These are phyloP conservation scores for Fraxinus baroniana DNA, from an alignment of 305 asterid genomes.

Conservation along the genomic window DNA sequence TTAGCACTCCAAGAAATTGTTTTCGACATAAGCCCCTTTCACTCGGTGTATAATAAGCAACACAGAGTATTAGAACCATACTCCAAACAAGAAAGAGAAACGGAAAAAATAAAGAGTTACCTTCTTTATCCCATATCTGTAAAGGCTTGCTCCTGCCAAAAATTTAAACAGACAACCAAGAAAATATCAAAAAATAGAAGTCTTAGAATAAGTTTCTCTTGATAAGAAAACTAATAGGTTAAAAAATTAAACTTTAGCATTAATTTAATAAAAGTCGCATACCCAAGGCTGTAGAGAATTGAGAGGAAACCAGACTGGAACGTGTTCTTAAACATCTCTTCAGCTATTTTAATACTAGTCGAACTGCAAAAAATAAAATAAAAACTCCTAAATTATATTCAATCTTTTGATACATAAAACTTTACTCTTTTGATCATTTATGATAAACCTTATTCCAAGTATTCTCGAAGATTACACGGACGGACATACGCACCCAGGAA, in stretches of 20 bases:
- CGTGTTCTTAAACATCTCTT: constrained; percentile 85
- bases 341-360: constrained; percentile 22
- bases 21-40: background rate
- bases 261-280: constrained; percentile 19
- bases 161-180: constrained; percentile 7
- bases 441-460: background rate
- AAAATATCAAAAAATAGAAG: background rate
- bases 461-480: background rate
- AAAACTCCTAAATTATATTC: background rate
- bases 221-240: background rate
- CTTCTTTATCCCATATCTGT: constrained; percentile 98
- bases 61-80: background rate
- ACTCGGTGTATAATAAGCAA: background rate
- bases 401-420: background rate
- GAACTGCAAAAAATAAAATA: constrained; percentile 11
- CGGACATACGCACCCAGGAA: background rate
- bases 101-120: constrained; percentile 28
- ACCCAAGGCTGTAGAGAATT: constrained; percentile 94
- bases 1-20: background rate
- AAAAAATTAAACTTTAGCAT: background rate
- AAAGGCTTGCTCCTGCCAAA: constrained; percentile 87
- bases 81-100: background rate
- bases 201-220: background rate
- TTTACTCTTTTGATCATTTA: background rate
- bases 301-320: constrained; percentile 95